phyloP scores from a whole-genome alignment of 2,329 filamentous ascomycete species.

The Magnaporthiopsis incrustans region DNA sequence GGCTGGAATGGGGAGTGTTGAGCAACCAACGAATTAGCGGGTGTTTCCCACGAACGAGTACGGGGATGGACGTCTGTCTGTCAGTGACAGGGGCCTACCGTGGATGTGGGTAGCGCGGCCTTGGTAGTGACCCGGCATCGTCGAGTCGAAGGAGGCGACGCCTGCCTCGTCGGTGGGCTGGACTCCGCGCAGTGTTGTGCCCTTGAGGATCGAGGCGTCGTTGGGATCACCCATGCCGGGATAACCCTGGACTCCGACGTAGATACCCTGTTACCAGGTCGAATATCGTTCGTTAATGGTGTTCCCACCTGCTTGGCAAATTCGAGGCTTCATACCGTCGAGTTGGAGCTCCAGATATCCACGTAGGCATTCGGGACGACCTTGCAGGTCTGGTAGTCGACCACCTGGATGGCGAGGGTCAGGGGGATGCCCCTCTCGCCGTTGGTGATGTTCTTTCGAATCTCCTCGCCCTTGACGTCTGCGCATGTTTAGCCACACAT shows the following conservation, averaged over 20 bases:
- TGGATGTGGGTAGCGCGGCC: slow-evolving; percentile 34
- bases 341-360: slow-evolving; percentile 36
- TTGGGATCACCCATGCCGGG: slow-evolving; percentile 17
- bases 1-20: too few relatives aligned
- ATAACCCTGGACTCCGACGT: slow-evolving; percentile 10
- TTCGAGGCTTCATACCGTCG: slow-evolving; percentile 14
- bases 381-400: slow-evolving; percentile 45
- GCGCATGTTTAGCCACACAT: neutral
- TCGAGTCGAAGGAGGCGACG: slow-evolving; percentile 30
- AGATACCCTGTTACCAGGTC: neutral
- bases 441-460: slow-evolving; percentile 39
- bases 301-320: neutral
- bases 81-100: slow-evolving; percentile 5
- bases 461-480: slow-evolving; percentile 40
- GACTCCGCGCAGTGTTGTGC: slow-evolving; percentile 26
- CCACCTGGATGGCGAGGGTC: slow-evolving; percentile 41
- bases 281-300: slow-evolving; percentile 20
- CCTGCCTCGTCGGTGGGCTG: slow-evolving; percentile 31
- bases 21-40: too few relatives aligned
- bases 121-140: slow-evolving; percentile 35
- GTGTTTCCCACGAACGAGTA: too few relatives aligned
- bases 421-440: slow-evolving; percentile 38
- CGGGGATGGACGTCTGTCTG: too few relatives aligned
- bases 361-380: slow-evolving; percentile 37
- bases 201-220: slow-evolving; percentile 26